Base-by-base conservation (phyloP, 129 eudicot genomes). In the Chrysanthemum makinoi region DNA sequence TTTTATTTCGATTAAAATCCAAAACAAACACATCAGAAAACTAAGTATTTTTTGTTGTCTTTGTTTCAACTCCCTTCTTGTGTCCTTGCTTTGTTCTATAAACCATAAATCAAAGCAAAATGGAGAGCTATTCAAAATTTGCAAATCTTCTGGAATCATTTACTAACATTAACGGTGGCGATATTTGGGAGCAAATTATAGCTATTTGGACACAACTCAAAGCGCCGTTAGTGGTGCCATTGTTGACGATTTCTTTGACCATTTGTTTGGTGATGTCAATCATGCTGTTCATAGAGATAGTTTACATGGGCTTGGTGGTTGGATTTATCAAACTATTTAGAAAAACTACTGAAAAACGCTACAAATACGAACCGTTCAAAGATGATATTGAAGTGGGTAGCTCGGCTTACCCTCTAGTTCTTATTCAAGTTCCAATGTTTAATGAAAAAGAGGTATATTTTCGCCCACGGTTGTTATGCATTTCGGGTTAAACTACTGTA, bases 341-440 rank as follows among this genome's bases (percentile, higher is more conserved):
- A 1, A 65, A 52, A 24, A 69, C 65, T 18, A 71, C 82, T 0
- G 66, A 73, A 12, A 73, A 74, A 20, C 61, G 80, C 1, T 82
- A 69, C 77, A 82, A 74, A 64, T 82, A 69, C 69, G 83, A 74
- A 11, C 67, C 86, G 28, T 57, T 78, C 0, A 56, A 57, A 64
- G 86, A 82, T 49, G 86, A 82, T 52, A 58, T 78, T 24, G 86
- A 82, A 59, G 12, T 74, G 51, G 86, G 78, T 3, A 79, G 60
- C 64, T 69, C 77, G 6, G 72, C 39, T 52, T 82, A 73, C 47
- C 86, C 86, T 0, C 5, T 57, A 0, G 80, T 82, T 17, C 78
- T 82, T 39, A 76, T 82, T 43, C 86, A 82, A 58, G 68, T 82
- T 61, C 86, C 86, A 13, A 82, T 82, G 86, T 82, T 53, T 43